Conservation (phyloP, 176 grass and related monocot genomes). For the Melocanna baccifera region DNA sequence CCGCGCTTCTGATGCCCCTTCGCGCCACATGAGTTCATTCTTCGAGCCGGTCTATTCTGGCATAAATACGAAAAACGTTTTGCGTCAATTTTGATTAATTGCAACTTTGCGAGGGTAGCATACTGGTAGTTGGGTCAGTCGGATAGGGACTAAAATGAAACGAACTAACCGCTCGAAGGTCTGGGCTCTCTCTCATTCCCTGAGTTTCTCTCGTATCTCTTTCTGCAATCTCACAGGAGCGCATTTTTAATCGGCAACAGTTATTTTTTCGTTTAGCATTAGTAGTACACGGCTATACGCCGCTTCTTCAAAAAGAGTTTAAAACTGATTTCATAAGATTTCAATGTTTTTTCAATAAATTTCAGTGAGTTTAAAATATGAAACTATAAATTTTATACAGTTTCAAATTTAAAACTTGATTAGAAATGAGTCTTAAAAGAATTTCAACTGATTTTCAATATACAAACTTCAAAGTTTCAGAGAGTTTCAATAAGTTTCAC, state of each 20-base stretch:
- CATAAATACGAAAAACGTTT: not conserved
- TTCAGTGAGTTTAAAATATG: too few relatives aligned
- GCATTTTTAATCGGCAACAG: not conserved
- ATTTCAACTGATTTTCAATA: too few relatives aligned
- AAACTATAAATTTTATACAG: too few relatives aligned
- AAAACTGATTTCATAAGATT: too few relatives aligned
- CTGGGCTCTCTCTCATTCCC: not conserved
- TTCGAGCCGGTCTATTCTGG: not conserved
- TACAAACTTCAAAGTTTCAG: too few relatives aligned
- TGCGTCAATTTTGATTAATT: not conserved
- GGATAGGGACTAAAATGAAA: not conserved
- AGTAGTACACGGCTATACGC: not conserved
- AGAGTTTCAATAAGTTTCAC: too few relatives aligned
- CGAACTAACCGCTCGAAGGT: not conserved
- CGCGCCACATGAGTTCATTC: not conserved
- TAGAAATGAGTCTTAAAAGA: too few relatives aligned
- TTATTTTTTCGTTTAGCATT: not conserved
- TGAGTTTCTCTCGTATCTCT: not conserved
- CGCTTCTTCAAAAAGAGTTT: not conserved
- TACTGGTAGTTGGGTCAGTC: conserved; percentile 21
- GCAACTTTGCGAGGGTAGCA: not conserved
- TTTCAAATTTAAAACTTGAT: too few relatives aligned
- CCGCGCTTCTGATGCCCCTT: not conserved
- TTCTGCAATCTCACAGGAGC: not conserved
- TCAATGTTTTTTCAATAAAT: too few relatives aligned